Evolutionary conservation across 257 asterid genomes (phyloP), one percentile per base, ranked within the genome.

Genomic region (Solanum neorickii): DNA sequence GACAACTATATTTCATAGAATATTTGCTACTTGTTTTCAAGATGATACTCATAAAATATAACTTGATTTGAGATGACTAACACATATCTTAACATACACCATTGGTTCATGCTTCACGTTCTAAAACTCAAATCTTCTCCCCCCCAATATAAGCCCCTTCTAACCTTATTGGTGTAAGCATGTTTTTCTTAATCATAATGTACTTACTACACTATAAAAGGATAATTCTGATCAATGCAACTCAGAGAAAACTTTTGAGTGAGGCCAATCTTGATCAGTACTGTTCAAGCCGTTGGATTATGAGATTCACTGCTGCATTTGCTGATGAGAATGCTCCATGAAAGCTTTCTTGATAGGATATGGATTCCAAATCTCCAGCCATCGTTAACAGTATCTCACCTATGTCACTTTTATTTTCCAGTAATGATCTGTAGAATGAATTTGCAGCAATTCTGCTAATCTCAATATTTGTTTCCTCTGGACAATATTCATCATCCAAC

Each of bases 281-380:
- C 56, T 87, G 90, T 76, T 90, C 88, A 62, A 94, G 92, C 84
- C 98, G 91, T 89, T 94, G 95, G 78, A 93, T 80, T 84, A 96
- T 92, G 47, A 96, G 98, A 92, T 87, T 88, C 23, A 96, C 92
- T 13, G 99, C 99, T 68, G 99, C 99, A 90, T 96, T 96, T 86
- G 99, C 98, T 5, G 99, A 91, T 59, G 99, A 93, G 88, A 94
- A 96, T 83, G 99, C 99, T 87, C 99, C 99, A 35, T 95, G 99
- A 87, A 96, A 96, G 94, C 98, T 96, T 89, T 96, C 98, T 89
- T 96, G 95, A 89, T 96, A 96, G 49, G 98, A 96, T 87, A 96
- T 91, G 37, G 98, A 91, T 86, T 94, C 96, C 93, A 96, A 86
- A 56, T 94, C 98, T 37, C 87, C 52, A 42, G 94, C 99, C 98